phyloP scores from a whole-genome alignment of 164 flowering plant genomes.

The Liquidambar formosana region DNA sequence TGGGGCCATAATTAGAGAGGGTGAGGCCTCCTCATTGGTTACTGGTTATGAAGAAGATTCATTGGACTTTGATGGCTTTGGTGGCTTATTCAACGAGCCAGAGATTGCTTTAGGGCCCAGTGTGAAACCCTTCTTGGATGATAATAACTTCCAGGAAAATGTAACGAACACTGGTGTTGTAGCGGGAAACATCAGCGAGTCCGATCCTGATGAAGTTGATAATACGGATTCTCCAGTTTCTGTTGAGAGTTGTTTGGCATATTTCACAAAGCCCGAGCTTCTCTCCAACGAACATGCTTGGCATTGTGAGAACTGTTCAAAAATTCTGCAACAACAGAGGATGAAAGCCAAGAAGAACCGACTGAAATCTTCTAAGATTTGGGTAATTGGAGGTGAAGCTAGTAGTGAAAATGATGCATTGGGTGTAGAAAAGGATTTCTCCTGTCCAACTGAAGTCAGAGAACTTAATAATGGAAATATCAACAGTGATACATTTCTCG shows the following conservation, averaged over 20 bases:
- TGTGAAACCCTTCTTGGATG: conserved; percentile 27
- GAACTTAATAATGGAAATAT: conserved; percentile 26
- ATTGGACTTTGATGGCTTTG: conserved; percentile 74
- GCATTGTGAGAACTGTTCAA: conserved; percentile 89
- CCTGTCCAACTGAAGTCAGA: conserved; percentile 10
- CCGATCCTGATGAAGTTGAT: conserved; percentile 93
- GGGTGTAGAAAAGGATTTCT: conserved; percentile 9
- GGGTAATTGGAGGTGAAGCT: conserved; percentile 27
- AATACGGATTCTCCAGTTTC: conserved; percentile 75
- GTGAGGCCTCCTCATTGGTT: conserved; percentile 47
- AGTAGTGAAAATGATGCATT: conserved; percentile 12
- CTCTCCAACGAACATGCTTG: conserved; percentile 85
- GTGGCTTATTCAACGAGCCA: conserved; percentile 84
- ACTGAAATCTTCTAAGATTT: conserved; percentile 12
- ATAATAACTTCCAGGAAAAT: conserved; percentile 28
- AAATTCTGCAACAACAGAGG: conserved; percentile 35
- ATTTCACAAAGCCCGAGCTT: conserved; percentile 76
- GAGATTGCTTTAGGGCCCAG: conserved; percentile 41
- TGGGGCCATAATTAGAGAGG: conserved; percentile 28
- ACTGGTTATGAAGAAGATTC: conserved; percentile 40
- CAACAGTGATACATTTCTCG: conserved; percentile 18
- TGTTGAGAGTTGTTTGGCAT: conserved; percentile 74
- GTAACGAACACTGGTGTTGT: conserved; percentile 30
- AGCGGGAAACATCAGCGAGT: conserved; percentile 60
- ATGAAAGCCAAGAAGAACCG: conserved; percentile 23